Base-by-base conservation (phyloP, 805 yeast genomes). In the Candida montana region DNA sequence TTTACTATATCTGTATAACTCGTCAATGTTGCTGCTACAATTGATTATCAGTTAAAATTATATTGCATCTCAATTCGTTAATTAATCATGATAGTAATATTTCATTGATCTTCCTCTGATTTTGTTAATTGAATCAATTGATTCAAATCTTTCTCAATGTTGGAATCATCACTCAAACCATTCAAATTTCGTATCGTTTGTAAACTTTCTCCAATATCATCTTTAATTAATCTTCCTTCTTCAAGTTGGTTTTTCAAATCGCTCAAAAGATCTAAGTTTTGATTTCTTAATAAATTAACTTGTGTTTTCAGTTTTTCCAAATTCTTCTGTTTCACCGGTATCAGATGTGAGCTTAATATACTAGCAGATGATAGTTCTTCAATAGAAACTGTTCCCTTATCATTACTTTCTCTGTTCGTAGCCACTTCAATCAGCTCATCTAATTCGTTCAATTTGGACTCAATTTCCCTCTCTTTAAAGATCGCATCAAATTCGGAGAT, bases 401-500 rank as follows among this genome's bases (percentile, higher is more conserved):
- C 24, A 19, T 10, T 23, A 6, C 17, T 16, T 5, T 28, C 27
- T 32, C 52, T 41, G 11, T 31, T 35, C 16, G 44, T 51, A 3
- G 77, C 77, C 8, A 45, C 48, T 10, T 60, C 61, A 23, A 73
- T 63, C 24, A 72, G 57, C 36, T 69, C 74, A 49, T 73, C 79
- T 37, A 73, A 52, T 33, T 67, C 68, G 45, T 72, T 54, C 23
- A 73, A 54, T 40, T 68, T 72, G 30, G 21, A 33, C 39, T 69
- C 64, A 13, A 72, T 53, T 16, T 68, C 62, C 13, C 74, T 42
- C 38, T 79, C 83, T 8, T 58, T 51, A 50, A 70, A 74, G 3
- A 79, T 73, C 17, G 72, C 65, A 4, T 69, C 68, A 42, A 78
- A 76, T 49, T 78, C 83, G 27, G 62, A 62, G 31, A 63, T 44